These are phyloP conservation scores for Ensete glaucum DNA, from an alignment of 176 grass and related monocot species.

Conservation along the genomic window DNA sequence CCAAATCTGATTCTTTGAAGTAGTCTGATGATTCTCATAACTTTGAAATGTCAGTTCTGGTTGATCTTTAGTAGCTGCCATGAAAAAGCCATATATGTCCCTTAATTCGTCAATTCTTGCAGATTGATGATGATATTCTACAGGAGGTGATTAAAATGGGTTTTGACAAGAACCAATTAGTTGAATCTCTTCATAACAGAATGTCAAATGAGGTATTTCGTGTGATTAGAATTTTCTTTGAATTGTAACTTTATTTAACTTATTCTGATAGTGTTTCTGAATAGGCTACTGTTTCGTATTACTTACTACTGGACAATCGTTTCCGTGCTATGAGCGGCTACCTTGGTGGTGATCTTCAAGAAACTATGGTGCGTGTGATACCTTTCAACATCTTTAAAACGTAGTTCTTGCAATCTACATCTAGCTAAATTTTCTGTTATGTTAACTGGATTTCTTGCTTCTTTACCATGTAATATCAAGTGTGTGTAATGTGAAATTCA, in stretches of 20 bases:
- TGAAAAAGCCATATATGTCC: too few relatives aligned
- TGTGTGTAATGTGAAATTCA: background rate
- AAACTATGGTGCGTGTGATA: constrained; percentile 43
- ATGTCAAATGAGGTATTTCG: constrained; percentile 72
- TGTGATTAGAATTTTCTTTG: constrained; percentile 1
- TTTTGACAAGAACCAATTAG: constrained; percentile 52
- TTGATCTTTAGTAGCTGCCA: too few relatives aligned
- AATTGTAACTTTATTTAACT: constrained; percentile 2
- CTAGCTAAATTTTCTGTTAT: too few relatives aligned
- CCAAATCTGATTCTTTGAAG: too few relatives aligned
- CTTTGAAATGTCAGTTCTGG: too few relatives aligned
- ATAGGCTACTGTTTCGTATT: constrained; percentile 89
- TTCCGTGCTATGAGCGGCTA: constrained; percentile 51
- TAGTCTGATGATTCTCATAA: too few relatives aligned
- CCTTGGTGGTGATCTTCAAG: constrained; percentile 71
- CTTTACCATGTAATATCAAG: background rate
- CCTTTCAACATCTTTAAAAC: too few relatives aligned
- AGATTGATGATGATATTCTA: constrained; percentile 73
- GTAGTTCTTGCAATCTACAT: too few relatives aligned
- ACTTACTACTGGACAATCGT: constrained; percentile 75
- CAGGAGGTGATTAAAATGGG: constrained; percentile 68
- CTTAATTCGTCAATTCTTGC: constrained; percentile 6
- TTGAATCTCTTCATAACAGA: constrained; percentile 68
- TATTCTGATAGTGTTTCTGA: constrained; percentile 14
- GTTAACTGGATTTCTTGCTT: too few relatives aligned